These are phyloP conservation scores for Diversispora eburnea DNA, from an alignment of 192 early-diverging fungal species.

Conservation along the genomic window DNA sequence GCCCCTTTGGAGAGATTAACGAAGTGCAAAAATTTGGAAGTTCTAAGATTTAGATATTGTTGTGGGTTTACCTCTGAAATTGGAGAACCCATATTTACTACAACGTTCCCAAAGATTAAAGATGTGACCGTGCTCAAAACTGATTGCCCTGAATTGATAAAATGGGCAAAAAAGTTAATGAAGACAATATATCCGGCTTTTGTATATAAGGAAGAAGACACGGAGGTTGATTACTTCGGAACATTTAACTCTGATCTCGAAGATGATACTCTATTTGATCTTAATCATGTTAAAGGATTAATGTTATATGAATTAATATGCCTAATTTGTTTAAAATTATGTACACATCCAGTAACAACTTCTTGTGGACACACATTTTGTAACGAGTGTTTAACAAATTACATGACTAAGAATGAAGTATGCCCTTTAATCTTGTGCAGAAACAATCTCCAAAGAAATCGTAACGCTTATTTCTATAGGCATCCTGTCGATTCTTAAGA, in stretches of 20 bases:
- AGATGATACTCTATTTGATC: background rate
- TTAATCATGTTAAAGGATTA: background rate
- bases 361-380: slow-evolving; percentile 1
- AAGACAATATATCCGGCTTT: too few species aligned
- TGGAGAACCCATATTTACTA: background rate
- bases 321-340: background rate
- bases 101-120: background rate
- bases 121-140: background rate
- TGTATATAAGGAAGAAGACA: too few species aligned
- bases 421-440: background rate
- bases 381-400: background rate
- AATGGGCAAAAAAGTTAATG: background rate
- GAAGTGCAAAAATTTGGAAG: background rate
- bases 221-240: background rate
- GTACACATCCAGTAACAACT: background rate
- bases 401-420: background rate
- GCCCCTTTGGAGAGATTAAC: background rate
- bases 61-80: background rate
- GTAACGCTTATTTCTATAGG: too few species aligned
- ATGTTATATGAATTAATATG: background rate
- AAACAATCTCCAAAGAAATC: background rate
- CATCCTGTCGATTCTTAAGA: too few species aligned
- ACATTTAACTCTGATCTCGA: background rate
- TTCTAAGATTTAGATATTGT: slow-evolving; percentile 2
- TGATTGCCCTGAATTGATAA: background rate